Conservation (phyloP, 2,329 filamentous ascomycete species). For the Ilyonectria mors-panacis region DNA sequence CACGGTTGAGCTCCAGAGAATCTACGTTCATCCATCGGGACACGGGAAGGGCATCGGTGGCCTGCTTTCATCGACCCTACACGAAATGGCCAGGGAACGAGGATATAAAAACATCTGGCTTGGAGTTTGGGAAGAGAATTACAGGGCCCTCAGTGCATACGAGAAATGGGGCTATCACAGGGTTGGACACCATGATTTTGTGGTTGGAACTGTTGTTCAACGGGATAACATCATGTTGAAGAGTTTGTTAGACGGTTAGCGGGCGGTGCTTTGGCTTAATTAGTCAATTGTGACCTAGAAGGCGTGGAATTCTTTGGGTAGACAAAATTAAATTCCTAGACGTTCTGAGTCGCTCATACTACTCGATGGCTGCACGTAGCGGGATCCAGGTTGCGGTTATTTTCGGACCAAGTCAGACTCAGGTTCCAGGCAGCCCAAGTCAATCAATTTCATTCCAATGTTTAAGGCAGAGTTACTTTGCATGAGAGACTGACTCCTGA, state of each 20-base stretch:
- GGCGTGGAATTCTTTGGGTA: too few species aligned
- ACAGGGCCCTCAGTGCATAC: slow-evolving; percentile 56
- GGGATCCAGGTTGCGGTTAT: too few species aligned
- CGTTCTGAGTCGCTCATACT: too few species aligned
- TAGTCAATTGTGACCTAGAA: too few species aligned
- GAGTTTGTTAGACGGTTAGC: slow-evolving; percentile 10
- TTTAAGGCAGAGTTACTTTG: too few species aligned
- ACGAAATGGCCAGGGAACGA: slow-evolving; percentile 53
- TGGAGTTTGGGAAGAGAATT: slow-evolving; percentile 64
- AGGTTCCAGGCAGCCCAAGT: too few species aligned
- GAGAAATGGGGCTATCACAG: slow-evolving; percentile 56
- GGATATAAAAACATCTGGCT: slow-evolving; percentile 61
- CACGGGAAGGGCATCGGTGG: slow-evolving; percentile 59
- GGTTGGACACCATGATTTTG: slow-evolving; percentile 60
- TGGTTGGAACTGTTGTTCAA: slow-evolving; percentile 57
- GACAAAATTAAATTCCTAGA: too few species aligned
- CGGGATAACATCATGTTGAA: slow-evolving; percentile 61
- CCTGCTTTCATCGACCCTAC: slow-evolving; percentile 48
- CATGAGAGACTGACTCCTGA: too few species aligned
- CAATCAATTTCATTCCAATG: too few species aligned
- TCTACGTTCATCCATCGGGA: slow-evolving; percentile 56
- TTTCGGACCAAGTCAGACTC: too few species aligned
- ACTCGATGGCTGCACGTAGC: too few species aligned
- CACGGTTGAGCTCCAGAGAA: slow-evolving; percentile 58
- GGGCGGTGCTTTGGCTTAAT: background rate